Percentiles rank a stretch among this genome's conserved stretches.
phyloP scores from a whole-genome alignment of 1,139 yeast genomes.

The Zygosaccharomyces pseudobailii region DNA sequence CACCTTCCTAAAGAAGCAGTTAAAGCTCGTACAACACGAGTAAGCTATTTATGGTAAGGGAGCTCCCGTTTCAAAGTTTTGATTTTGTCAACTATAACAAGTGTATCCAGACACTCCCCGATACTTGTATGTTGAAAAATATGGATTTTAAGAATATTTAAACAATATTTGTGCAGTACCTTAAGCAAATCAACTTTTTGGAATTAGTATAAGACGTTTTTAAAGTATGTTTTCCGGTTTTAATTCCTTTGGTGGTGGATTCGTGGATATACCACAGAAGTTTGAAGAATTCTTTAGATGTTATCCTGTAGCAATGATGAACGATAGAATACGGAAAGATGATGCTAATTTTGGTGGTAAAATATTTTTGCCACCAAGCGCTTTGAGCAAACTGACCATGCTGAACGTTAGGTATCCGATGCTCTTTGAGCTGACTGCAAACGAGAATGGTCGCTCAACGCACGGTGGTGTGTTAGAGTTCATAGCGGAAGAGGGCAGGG shows the following conservation, averaged over 20 bases:
- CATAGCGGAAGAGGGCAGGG: constrained; percentile 96
- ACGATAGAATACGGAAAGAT: constrained; percentile 69
- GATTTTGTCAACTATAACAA: too few species aligned
- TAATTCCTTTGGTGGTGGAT: constrained; percentile 26
- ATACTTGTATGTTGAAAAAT: too few species aligned
- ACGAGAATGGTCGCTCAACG: constrained; percentile 53
- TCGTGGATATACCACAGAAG: constrained; percentile 36
- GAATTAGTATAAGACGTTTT: neutral
- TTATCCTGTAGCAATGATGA: constrained; percentile 89
- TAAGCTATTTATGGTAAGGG: neutral
- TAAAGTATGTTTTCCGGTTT: constrained; percentile 37
- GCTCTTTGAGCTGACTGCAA: constrained; percentile 78
- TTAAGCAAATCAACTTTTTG: too few species aligned
- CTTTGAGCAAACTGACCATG: constrained; percentile 82
- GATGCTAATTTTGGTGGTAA: constrained; percentile 95
- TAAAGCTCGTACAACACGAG: neutral
- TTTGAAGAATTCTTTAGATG: constrained; percentile 86
- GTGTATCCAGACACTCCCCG: too few species aligned
- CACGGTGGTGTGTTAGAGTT: constrained; percentile 96
- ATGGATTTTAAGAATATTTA: too few species aligned
- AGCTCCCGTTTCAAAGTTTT: neutral
- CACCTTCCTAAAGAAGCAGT: neutral
- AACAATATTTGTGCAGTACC: too few species aligned
- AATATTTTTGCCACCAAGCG: constrained; percentile 89
- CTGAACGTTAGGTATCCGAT: constrained; percentile 90